Conservation (phyloP, 345 rosid genomes). For the Hypericum perforatum region DNA sequence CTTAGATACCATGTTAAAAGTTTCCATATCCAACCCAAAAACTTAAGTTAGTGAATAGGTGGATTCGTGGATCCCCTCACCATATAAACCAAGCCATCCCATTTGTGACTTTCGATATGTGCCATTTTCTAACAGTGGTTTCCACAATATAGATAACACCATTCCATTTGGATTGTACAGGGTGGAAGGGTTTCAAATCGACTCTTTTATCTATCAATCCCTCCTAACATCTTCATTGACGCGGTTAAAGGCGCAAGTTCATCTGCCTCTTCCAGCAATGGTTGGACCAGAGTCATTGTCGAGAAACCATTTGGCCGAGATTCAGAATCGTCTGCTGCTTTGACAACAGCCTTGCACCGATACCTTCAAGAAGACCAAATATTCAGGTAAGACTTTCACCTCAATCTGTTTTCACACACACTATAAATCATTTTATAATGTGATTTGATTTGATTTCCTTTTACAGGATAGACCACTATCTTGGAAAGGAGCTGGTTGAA, state of each 20-base stretch:
- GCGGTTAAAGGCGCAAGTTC: slow-evolving; percentile 89
- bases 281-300: slow-evolving; percentile 98
- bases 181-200: slow-evolving; percentile 76
- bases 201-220: slow-evolving; percentile 84
- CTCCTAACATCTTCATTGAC: slow-evolving; percentile 87
- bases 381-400: slow-evolving; percentile 50
- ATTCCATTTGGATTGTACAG: slow-evolving; percentile 31
- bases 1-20: too few relatives aligned
- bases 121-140: background rate
- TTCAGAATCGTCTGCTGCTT: slow-evolving; percentile 91
- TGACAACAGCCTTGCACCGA: slow-evolving; percentile 74
- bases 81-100: too few relatives aligned
- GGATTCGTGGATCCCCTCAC: too few relatives aligned
- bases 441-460: slow-evolving; percentile 11
- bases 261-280: slow-evolving; percentile 78
- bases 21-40: too few relatives aligned
- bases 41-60: too few relatives aligned
- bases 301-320: slow-evolving; percentile 99
- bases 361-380: slow-evolving; percentile 88
- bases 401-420: background rate
- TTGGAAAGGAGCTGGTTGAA: slow-evolving; percentile 96
- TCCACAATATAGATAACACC: background rate
- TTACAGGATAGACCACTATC: slow-evolving; percentile 91
- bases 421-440: slow-evolving; percentile 13
- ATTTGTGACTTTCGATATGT: too few relatives aligned